Base-by-base conservation (phyloP, 768 basidiomycete genomes). In the Lactarius indigo region DNA sequence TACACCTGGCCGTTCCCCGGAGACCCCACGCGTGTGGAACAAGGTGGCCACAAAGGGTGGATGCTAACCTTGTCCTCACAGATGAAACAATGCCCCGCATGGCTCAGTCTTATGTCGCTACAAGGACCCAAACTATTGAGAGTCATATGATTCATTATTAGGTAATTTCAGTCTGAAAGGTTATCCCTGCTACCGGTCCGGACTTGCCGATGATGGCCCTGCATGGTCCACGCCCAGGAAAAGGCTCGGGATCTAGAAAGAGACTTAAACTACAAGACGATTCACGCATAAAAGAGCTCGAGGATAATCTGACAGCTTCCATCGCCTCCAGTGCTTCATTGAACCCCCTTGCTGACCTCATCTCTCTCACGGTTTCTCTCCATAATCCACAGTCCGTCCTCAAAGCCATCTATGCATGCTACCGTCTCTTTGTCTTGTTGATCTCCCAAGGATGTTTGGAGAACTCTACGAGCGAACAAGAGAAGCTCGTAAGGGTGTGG, bases 351-450 rank as follows among this genome's bases (percentile, higher is more conserved):
- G 85, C 87, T 15, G 90, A 94, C 75, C 85, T 97, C 9, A 74
- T 94, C 61, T 78, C 84, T 18, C 75, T 92, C 35, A 80, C 87
- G 1, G 75, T 80, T 35, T 75, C 78, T 20, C 75, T 81, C 1
- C 71, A 78, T 50, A 82, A 86, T 47, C 78, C 90, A 0, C 81
- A 82, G 69, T 81, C 84, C 33, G 83, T 86, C 17, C 90, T 83
- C 64, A 94, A 90, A 74, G 87, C 85, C 1, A 83, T 94, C 20
- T 96, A 94, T 76, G 88, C 93, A 0, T 75, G 91, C 6, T 95
- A 96, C 75, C 79, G 95, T 44, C 80, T 89, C 15, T 94, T 93
- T 73, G 84, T 90, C 10, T 70, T 82, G 26, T 77, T 91, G 41
- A 82, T 94, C 57, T 75, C 81, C 3, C 81, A 81, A 35, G 84